Conservation (phyloP, 345 rosid species). For the Durio zibethinus region DNA sequence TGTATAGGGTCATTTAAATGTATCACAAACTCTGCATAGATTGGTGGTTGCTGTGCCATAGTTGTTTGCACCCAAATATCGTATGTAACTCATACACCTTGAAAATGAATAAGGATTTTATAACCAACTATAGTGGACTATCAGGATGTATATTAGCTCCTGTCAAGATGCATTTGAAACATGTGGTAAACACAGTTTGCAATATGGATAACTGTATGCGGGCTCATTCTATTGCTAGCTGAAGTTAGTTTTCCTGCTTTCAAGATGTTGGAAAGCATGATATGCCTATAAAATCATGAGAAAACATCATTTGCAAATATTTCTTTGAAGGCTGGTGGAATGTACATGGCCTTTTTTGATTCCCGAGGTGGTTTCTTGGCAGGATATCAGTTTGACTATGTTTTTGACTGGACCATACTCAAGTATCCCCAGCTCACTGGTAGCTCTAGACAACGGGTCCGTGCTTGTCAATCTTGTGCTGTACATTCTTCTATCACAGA, state of each 20-base stretch:
- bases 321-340: background rate
- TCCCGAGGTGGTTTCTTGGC: slow-evolving; percentile 12
- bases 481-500: background rate
- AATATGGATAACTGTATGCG: background rate
- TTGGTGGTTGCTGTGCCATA: background rate
- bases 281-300: background rate
- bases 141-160: background rate
- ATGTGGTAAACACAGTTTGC: background rate
- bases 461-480: slow-evolving; percentile 8
- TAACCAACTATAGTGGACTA: background rate
- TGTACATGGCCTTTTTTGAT: background rate
- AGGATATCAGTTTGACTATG: slow-evolving; percentile 58
- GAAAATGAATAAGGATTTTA: background rate
- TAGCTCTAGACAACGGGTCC: slow-evolving; percentile 42
- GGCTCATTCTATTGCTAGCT: background rate
- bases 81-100: background rate
- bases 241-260: background rate
- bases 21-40: background rate
- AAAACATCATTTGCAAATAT: background rate
- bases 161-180: background rate
- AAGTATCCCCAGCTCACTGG: slow-evolving; percentile 52
- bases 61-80: background rate
- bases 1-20: background rate
- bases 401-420: slow-evolving; percentile 58
- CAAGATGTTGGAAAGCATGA: slow-evolving; percentile 4